Base-by-base conservation (phyloP, 305 asterid species). In the Fraxinus sp. region DNA sequence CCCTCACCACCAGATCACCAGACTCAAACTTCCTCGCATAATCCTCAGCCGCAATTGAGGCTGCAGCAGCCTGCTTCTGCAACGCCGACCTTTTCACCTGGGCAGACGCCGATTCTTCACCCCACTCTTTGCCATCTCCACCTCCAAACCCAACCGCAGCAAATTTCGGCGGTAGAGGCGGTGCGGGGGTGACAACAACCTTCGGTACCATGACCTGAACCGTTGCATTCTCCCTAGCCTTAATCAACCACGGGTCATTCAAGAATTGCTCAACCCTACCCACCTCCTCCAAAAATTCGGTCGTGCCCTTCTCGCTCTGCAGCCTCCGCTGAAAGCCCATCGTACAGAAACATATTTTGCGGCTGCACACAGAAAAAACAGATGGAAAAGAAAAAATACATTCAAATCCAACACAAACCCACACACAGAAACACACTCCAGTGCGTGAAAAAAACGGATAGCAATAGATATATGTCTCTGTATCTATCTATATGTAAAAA, bases 1-100 rank as follows among this genome's bases (percentile, higher is more conserved):
- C 32, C 41, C 90, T 84, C 90, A 94, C 98, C 94, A 74, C 89
- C 83, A 90, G 74, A 85, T 91, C 93, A 80, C 98, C 99, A 85
- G 98, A 93, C 91, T 94, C 98, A 68, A 93, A 91, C 86, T 89
- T 89, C 86, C 94, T 86, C 11, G 89, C 98, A 66, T 84, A 89
- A 89, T 93, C 95, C 95, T 97, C 99, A 46, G 96, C 97, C 84
- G 84, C 95, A 85, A 89, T 26, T 11, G 98, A 96, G 3, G 97
- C 93, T 14, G 93, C 97, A n/a, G 95, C 97, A 14, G 96, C 97
- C 84, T 91, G 92, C 88, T 93, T 97, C 97, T 93, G 97, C 93
- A 97, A 87, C 79, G 92, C 97, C 39, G 70, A 87, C 83, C 98
- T 91, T 91, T 94, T 94, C 59, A 88, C 92, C 92, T 88, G 93